Base-by-base conservation (phyloP, 148 eudicot genomes). In the Persicaria maculosa region DNA sequence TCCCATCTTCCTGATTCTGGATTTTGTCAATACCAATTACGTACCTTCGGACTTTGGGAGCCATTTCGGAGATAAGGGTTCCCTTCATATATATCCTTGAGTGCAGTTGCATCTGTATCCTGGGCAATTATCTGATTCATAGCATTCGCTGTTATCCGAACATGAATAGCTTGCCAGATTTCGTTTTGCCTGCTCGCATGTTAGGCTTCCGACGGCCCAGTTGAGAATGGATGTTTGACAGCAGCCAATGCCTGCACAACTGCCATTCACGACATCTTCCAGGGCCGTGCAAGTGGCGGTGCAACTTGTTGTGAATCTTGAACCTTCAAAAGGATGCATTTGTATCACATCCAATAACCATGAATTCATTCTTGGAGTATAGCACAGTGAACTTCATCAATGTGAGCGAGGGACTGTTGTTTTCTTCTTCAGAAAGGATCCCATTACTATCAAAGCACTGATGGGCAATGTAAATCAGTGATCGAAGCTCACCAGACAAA, bases 181-280 rank as follows among this genome's bases (percentile, higher is more conserved):
- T 25, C 1, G 31, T 1, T 25, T 25, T 25, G 31, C 31, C 31
- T 25, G 1, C 31, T 25, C 31, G 31, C 31, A 25, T 25, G 31
- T 25, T 25, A 25, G 31, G 31, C 1, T 25, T 25, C 31, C 31
- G 31, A 25, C 1, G 31, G 31, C 1, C 31, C 31, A 25, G 31
- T 25, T 1, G 31, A 25, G 31, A 25, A 25, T 57, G 4, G 62
- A 19, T 7, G 62, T 57, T 17, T 57, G 62, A 19, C 62, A 57
- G 62, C 62, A 57, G 8, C 62, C 62, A 19, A 57, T 57, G 4
- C 62, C 62, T 57, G 62, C 62, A 17, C 62, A 57, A 25, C 62
- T 57, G 8, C 62, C 62, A 19, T 57, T 57, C 25, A 17, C 25
- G 2, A 57, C 62, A 57, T 57, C 25, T 0, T 19, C 10, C 10